Evolutionary conservation across 768 basidiomycete species (phyloP).

Genomic region (Austroboletus festivus): DNA sequence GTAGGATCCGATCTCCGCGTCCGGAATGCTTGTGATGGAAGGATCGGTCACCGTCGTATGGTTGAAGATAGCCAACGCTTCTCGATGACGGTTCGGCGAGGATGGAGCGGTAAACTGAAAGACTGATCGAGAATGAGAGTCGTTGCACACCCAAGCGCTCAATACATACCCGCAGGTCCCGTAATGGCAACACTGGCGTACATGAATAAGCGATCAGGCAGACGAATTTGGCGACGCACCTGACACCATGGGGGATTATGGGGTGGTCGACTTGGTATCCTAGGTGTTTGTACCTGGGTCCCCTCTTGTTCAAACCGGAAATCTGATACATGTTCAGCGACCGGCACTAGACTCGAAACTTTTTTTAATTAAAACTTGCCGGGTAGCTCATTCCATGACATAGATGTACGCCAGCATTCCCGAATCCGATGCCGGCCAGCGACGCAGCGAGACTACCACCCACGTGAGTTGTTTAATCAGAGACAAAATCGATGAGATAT

Average conservation of each 20-base stretch:
- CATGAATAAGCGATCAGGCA: conserved; percentile 1
- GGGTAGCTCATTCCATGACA: conserved; percentile 91
- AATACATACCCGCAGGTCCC: conserved; percentile 68
- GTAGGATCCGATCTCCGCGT: conserved; percentile 73
- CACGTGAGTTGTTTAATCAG: neutral
- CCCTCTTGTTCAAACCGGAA: conserved; percentile 91
- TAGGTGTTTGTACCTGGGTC: conserved; percentile 87
- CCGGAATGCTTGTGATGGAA: conserved; percentile 68
- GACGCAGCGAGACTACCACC: conserved; percentile 74
- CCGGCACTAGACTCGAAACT: no score
- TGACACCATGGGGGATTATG: conserved; percentile 92
- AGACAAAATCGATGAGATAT: conserved; percentile 15
- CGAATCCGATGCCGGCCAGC: conserved; percentile 94
- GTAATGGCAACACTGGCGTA: conserved; percentile 73
- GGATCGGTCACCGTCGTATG: conserved; percentile 62
- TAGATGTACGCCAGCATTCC: conserved; percentile 88
- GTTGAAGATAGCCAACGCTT: conserved; percentile 82
- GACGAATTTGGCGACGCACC: conserved; percentile 34
- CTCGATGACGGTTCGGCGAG: conserved; percentile 85
- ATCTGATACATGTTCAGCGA: conserved; percentile 54
- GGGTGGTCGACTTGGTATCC: conserved; percentile 84
- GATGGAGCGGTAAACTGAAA: conserved; percentile 97
- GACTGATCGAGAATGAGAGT: conserved; percentile 41
- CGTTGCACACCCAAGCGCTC: conserved; percentile 1
- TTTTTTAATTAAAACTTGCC: conserved; percentile 50